Evolutionary conservation across 202 grass and related monocot genomes (phyloP).

Genomic region (Miscanthus sacchariflorus): DNA sequence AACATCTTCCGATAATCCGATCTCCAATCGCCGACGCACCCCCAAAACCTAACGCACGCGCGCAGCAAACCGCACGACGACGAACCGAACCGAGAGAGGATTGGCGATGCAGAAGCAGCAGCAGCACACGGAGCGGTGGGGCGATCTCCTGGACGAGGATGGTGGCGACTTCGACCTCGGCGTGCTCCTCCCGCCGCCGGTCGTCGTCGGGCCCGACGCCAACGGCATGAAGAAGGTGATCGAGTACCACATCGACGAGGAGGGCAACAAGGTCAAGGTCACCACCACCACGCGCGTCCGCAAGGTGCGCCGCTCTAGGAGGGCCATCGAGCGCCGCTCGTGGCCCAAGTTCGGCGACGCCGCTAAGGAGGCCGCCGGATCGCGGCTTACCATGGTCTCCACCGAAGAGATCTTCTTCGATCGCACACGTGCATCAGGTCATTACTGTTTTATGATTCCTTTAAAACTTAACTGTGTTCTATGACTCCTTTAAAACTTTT

Average conservation of each 20-base stretch:
- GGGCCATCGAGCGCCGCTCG: slow-evolving; percentile 59
- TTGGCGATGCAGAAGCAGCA: slow-evolving; percentile 38
- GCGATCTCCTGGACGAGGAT: slow-evolving; percentile 80
- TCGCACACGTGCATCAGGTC: slow-evolving; percentile 60
- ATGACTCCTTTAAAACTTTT: too few relatives aligned
- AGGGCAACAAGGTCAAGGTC: slow-evolving; percentile 83
- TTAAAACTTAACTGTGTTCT: not conserved
- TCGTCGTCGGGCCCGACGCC: slow-evolving; percentile 76
- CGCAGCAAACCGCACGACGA: not conserved
- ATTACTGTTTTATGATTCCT: not conserved
- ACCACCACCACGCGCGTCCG: slow-evolving; percentile 73
- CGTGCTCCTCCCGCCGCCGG: slow-evolving; percentile 64
- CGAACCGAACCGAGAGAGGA: not conserved
- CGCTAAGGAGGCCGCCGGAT: slow-evolving; percentile 54
- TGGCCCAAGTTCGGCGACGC: slow-evolving; percentile 78
- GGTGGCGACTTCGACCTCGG: slow-evolving; percentile 69
- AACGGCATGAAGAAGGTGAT: slow-evolving; percentile 68
- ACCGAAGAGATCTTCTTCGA: slow-evolving; percentile 83
- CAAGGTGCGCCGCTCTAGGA: slow-evolving; percentile 65
- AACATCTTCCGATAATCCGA: not conserved
- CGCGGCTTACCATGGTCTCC: slow-evolving; percentile 79
- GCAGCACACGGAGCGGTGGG: slow-evolving; percentile 60
- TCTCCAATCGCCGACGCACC: not conserved
- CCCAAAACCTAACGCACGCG: not conserved
- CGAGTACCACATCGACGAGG: slow-evolving; percentile 74